Conservation (phyloP, 1,139 yeast species). For the Pichia sp. region DNA sequence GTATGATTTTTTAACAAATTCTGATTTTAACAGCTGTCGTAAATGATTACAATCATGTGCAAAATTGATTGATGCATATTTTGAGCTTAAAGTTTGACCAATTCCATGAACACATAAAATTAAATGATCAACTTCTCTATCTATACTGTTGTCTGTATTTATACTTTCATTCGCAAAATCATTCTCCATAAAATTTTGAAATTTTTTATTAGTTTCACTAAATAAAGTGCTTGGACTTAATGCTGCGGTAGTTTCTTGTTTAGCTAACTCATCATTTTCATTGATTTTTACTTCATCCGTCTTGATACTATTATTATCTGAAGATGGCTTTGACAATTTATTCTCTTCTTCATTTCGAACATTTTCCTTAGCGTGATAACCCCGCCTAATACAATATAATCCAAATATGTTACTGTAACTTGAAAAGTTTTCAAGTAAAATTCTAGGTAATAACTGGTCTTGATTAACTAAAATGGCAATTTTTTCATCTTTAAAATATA, state of each 20-base stretch:
- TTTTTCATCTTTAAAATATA: slow-evolving; percentile 32
- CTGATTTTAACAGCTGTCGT: slow-evolving; percentile 55
- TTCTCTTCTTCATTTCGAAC: slow-evolving; percentile 9
- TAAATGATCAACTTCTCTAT: slow-evolving; percentile 67
- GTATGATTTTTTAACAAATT: slow-evolving; percentile 42
- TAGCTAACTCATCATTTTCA: not conserved
- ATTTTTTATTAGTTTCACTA: slow-evolving; percentile 18
- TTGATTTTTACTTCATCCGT: not conserved
- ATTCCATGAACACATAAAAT: slow-evolving; percentile 88
- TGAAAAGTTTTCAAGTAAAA: slow-evolving; percentile 19
- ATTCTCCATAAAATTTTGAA: slow-evolving; percentile 44
- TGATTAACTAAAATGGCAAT: slow-evolving; percentile 33
- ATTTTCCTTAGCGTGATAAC: slow-evolving; percentile 20
- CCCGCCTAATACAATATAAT: slow-evolving; percentile 27
- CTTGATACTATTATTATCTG: not conserved
- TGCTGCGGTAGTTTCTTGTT: not conserved
- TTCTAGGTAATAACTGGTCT: slow-evolving; percentile 22
- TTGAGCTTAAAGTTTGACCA: slow-evolving; percentile 80
- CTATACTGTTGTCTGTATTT: slow-evolving; percentile 28
- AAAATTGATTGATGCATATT: slow-evolving; percentile 76
- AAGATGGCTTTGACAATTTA: not conserved
- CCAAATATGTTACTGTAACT: slow-evolving; percentile 24
- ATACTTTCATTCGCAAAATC: slow-evolving; percentile 42
- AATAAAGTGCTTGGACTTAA: slow-evolving; percentile 11
- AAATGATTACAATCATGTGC: slow-evolving; percentile 75